Evolutionary conservation across 192 early-diverging fungal species (phyloP).

Genomic region (Entomortierella lignicola): DNA sequence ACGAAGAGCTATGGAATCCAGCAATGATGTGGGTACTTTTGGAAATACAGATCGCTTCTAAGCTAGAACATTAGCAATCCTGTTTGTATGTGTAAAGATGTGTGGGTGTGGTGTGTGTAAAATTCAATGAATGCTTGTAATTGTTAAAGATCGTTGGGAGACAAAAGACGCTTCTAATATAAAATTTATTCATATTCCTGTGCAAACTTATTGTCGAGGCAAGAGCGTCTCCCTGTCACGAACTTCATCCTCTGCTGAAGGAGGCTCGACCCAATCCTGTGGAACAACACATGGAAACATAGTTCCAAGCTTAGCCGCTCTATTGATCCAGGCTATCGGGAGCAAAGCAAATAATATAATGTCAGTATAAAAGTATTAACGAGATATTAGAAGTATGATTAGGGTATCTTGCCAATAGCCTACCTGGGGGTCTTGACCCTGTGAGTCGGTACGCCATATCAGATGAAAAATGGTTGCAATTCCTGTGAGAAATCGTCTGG

Average conservation of each 20-base stretch:
- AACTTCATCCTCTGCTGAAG: slow-evolving; percentile 44
- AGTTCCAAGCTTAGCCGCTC: slow-evolving; percentile 58
- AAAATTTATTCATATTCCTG: no score
- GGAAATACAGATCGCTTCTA: no score
- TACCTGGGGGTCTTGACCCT: slow-evolving; percentile 47
- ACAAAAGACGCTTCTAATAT: no score
- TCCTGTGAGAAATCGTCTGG: slow-evolving; percentile 4
- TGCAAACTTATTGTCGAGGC: slow-evolving; percentile 12
- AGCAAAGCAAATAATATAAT: no score
- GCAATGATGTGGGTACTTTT: no score
- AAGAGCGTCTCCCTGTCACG: slow-evolving; percentile 32
- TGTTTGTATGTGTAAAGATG: no score
- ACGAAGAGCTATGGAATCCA: no score
- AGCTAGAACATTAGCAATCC: no score
- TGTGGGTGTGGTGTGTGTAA: no score
- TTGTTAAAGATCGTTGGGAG: no score
- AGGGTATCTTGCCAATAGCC: background rate
- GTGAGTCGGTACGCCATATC: slow-evolving; percentile 48
- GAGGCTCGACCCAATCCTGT: slow-evolving; percentile 58
- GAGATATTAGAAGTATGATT: background rate
- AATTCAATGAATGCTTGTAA: no score
- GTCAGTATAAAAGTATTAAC: background rate
- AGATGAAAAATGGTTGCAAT: slow-evolving; percentile 53
- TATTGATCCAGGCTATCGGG: slow-evolving; percentile 62
- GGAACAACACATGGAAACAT: slow-evolving; percentile 61